Conservation (phyloP, 192 early-diverging fungal genomes). For the Mortierella hygrophila region DNA sequence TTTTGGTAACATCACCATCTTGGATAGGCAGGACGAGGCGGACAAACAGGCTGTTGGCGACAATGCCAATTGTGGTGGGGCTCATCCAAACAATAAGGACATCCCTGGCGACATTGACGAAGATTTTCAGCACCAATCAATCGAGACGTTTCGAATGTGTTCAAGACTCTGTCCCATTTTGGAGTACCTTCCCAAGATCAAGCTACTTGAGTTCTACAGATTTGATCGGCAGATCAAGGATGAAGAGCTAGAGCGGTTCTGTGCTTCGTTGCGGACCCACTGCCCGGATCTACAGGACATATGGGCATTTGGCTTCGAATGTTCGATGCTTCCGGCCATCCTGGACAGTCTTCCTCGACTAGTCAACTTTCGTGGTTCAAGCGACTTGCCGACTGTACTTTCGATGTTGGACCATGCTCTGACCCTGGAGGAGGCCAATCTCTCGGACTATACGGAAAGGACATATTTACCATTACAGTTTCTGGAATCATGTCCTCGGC, state of each 20-base stretch:
- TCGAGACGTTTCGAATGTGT: slow-evolving; percentile 39
- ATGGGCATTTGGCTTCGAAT: slow-evolving; percentile 35
- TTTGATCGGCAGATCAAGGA: slow-evolving; percentile 17
- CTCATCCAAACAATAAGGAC: too few species aligned
- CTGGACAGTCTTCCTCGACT: slow-evolving; percentile 2
- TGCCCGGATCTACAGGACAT: slow-evolving; percentile 23
- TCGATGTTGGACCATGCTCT: slow-evolving; percentile 24
- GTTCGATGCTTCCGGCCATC: slow-evolving; percentile 38
- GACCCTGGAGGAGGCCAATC: slow-evolving; percentile 28
- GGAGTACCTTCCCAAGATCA: slow-evolving; percentile 27
- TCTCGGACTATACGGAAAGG: slow-evolving; percentile 26
- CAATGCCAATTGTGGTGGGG: too few species aligned
- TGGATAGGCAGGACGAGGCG: neutral
- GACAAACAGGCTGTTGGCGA: neutral
- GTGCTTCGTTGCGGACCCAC: slow-evolving; percentile 11
- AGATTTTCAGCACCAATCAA: slow-evolving; percentile 26
- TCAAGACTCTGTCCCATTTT: slow-evolving; percentile 17
- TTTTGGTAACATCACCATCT: slow-evolving; percentile 3
- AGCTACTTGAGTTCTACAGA: slow-evolving; percentile 29
- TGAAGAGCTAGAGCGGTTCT: slow-evolving; percentile 7
- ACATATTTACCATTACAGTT: slow-evolving; percentile 28
- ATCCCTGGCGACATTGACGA: neutral
- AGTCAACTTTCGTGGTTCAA: slow-evolving; percentile 14
- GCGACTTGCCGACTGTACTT: slow-evolving; percentile 22
- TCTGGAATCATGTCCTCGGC: slow-evolving; percentile 32